A percentile compares a stretch with the other conserved stretches of the same genome.
Evolutionary conservation across 179 eudicot genomes (phyloP).

Genomic region (Silene coronaria): DNA sequence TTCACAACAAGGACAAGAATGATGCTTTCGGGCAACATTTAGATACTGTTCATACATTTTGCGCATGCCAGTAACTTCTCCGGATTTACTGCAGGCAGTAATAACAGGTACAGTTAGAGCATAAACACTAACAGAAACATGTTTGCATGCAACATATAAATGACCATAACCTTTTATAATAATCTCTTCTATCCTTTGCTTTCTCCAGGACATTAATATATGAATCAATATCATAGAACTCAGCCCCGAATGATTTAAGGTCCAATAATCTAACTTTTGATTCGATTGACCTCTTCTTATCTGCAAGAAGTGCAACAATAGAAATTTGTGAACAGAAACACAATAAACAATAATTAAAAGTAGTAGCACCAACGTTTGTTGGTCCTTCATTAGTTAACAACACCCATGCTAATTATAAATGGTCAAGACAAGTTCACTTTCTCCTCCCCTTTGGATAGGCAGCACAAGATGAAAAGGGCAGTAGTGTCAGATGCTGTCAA

Average conservation of each 20-base stretch:
- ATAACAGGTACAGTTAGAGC: conserved; percentile 14
- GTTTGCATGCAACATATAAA: neutral
- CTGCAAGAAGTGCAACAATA: conserved; percentile 40
- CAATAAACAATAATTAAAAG: neutral
- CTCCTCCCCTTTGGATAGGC: conserved; percentile 5
- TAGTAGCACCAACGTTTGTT: neutral
- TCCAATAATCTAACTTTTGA: conserved; percentile 65
- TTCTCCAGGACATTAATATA: conserved; percentile 47
- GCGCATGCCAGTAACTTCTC: conserved; percentile 53
- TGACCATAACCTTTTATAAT: conserved; percentile 51
- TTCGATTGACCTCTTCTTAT: conserved; percentile 62
- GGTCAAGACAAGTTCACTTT: neutral
- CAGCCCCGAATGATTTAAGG: conserved; percentile 44
- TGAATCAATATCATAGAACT: conserved; percentile 47
- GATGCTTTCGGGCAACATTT: conserved; percentile 64
- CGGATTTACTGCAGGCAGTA: conserved; percentile 43
- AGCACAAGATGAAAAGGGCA: neutral
- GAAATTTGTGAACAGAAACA: neutral
- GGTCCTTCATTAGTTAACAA: neutral
- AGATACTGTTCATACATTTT: conserved; percentile 62
- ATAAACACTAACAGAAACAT: neutral
- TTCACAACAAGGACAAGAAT: conserved; percentile 82
- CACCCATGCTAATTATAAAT: neutral
- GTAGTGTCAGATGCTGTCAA: neutral
- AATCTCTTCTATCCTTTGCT: conserved; percentile 62